Base-by-base conservation (phyloP, 1,284 basidiomycete species). In the Mycosarcoma mackinlayi region DNA sequence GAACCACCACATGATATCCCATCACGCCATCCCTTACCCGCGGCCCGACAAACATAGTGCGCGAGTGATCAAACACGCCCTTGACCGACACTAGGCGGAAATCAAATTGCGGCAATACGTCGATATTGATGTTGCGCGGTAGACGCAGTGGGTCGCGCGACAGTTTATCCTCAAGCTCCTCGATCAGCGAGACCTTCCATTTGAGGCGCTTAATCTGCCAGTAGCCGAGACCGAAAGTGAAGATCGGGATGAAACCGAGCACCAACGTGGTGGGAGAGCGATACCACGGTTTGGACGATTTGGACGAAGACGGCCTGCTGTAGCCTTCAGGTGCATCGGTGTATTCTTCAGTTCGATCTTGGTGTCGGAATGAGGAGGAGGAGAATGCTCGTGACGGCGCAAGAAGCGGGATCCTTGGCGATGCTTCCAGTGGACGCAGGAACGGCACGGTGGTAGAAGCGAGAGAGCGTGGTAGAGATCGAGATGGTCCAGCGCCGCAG, bases 151-250 rank as follows among this genome's bases (percentile, higher is more conserved):
- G 91, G 31, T 89, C 88, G 27, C 90, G 87, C 63, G 90, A 87
- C 25, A 98, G 85, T 84, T 98, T 97, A 83, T 92, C 89, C 80
- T 97, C 92, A 39, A 98, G 86, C 79, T 98, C 93, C 71, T 97
- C 92, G 70, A 98, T 97, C 61, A 98, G 86, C 49, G 88, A 88
- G 28, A 97, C 86, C 84, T 99, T 99, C 96, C 96, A 99, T 81
- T 92, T 88, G 39, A 98, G 86, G 37, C 96, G 88, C 76, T 92
- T 87, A 28, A 88, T 77, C 81, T 99, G 95, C 96, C 95, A 98
- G 31, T 90, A 89, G 19, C 95, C 95, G 59, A 98, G 86, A n/a
- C 87, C 90, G 72, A 94, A 93, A 0, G 93, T 93, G 76, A 96
- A 89, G 65, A 98, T 85, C 0, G 95, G 95, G 62, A 97, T 91